These are phyloP conservation scores for Austroboletus niveus DNA, from an alignment of 1,284 basidiomycete species.

Conservation along the genomic window DNA sequence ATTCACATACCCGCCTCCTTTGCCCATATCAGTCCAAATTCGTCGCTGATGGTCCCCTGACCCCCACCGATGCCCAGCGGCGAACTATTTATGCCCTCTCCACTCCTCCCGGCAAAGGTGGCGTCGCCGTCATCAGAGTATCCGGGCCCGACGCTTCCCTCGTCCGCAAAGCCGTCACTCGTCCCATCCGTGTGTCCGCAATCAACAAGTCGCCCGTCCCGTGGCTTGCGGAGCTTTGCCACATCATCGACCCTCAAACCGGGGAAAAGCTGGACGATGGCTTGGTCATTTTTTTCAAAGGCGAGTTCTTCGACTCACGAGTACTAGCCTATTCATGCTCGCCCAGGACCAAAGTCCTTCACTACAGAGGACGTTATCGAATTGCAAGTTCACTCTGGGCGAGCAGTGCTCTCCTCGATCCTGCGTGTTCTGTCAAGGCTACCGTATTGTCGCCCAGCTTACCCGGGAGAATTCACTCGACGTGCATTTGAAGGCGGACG, in stretches of 20 bases:
- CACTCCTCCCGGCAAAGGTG: constrained; percentile 79
- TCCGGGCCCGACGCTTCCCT: constrained; percentile 69
- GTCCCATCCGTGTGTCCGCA: constrained; percentile 8
- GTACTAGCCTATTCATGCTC: constrained; percentile 1
- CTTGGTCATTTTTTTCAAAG: constrained; percentile 77
- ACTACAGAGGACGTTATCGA: constrained; percentile 84
- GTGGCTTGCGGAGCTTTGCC: constrained; percentile 70
- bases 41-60: constrained; percentile 4
- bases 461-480: constrained; percentile 85
- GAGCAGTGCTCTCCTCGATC: constrained; percentile 71
- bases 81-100: constrained; percentile 85
- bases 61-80: constrained; percentile 58
- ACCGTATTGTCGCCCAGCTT: constrained; percentile 68
- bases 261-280: constrained; percentile 75
- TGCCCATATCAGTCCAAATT: constrained; percentile 13
- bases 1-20: constrained; percentile 18
- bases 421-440: constrained; percentile 60
- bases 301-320: constrained; percentile 37
- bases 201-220: constrained; percentile 46
- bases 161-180: constrained; percentile 57
- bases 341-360: constrained; percentile 68
- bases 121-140: constrained; percentile 77
- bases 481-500: constrained; percentile 78
- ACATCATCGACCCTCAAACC: constrained; percentile 62
- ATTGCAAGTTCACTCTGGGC: constrained; percentile 85